Evolutionary conservation across 257 asterid genomes (phyloP), one percentile per base, ranked within the genome.

Genomic region (Solanum pennellii): DNA sequence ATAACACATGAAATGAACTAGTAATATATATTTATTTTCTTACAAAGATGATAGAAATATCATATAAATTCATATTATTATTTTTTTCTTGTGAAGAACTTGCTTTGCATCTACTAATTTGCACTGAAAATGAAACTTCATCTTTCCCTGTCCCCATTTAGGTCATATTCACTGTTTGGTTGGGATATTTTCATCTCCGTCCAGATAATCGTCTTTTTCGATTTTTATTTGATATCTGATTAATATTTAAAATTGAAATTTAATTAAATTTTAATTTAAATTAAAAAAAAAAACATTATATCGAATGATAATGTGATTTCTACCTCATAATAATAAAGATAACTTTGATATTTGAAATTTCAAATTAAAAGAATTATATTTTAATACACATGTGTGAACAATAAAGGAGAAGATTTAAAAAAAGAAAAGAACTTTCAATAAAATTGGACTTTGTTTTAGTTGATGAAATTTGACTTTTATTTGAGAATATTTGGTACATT

Each of bases 181-280:
- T 59, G 13, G 13, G 12, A 60, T 60, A 21, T 8, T 59, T 59
- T 2, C 12, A 8, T 8, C 27, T 13, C 12, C 68, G 0, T 59
- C 12, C 0, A 21, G 1, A 9, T 20, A 59, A 59, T 20, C 5
- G 12, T 21, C 6, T 20, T 52, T 59, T 59, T 3, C 2, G 0
- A 9, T 9, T 21, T 60, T 21, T 5, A 59, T 21, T 1, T 60
- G 0, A 1, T 60, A 12, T 21, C 1, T 16, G 60, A 52, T 60
- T 3, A 21, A 21, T 59, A 59, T 2, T 59, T 59, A 0, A 59
- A 20, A 60, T 60, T 9, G 1, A 60, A 3, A 9, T 1, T 59
- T 3, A 6, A 21, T 21, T 59, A 59, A 59, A 21, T 59, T 59
- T 59, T 21, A 5, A 21, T 9, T 21, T 4, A 9, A 1, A 59